Base-by-base conservation (phyloP, 2,329 filamentous ascomycete species). In the Cercospora beticola region DNA sequence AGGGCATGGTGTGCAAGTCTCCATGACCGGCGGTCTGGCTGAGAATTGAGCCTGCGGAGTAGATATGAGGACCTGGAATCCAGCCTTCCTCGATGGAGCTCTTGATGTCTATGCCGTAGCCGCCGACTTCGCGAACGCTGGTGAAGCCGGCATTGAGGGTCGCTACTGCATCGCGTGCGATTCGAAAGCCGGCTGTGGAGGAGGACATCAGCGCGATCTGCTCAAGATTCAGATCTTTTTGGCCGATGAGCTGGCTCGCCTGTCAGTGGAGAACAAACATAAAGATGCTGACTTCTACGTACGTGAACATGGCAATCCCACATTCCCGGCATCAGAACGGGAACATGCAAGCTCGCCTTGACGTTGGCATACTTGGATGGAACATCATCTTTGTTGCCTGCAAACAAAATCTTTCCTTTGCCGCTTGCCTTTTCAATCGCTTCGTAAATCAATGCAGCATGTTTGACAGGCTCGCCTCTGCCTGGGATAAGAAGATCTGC, bases 71-170 rank as follows among this genome's bases (percentile, higher is more conserved):
- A 0, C 84, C 84, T 10, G 82, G 71, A 33, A 86, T 78, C 33
- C 76, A 76, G 1, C 83, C 84, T 46, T 83, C 81, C 4, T 81
- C 74, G 57, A 86, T 80, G 1, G 80, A 80, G 4, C 76, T 76
- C 4, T 77, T 74, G 12, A 85, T 71, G 46, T 86, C 83, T 4
- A 81, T 80, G 1, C 78, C 83, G 69, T 80, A 84, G 1, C 84
- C 85, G 1, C 79, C 83, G 2, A 86, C 73, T 69, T 87, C 85
- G n/a, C 85, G 78, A 5, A 86, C 78, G 9, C 81, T 83, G 1
- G 85, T 87, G 76, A 84, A 86, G 8, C 85, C 85, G 3, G 81
- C 80, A 71, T 83, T 78, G 5, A 86, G 77, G 0, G 81, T 82
- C 5, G 76, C 76, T 28, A 78, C 74, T 5, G 82, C 76, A 71